Evolutionary conservation across 2,329 filamentous ascomycete species (phyloP), one percentile per base, ranked within the genome.

Genomic region (Dothidotthia symphoricarpi): DNA sequence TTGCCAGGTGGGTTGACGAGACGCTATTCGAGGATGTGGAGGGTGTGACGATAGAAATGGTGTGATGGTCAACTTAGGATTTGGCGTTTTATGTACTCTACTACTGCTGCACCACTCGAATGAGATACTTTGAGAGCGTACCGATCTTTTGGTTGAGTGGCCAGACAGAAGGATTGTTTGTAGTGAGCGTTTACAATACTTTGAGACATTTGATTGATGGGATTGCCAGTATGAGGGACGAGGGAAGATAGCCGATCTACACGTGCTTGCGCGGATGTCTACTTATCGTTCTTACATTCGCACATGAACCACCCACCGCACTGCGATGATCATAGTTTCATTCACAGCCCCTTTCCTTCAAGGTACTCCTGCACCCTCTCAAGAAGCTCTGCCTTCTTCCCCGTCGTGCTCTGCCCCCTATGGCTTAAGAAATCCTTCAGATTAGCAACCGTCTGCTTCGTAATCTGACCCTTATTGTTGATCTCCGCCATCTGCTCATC

Each of bases 401-500:
- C 65, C 0, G 26, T 40, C 1, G 40, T 41, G n/a, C 41, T 41
- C 34, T 56, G 47, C 0, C 53, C 51, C 31, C 62, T 57, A 1
- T 49, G 52, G 29, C 36, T 43, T 16, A 66, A 28, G 34, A 51
- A 69, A 1, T 50, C 52, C 36, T 65, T 69, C 33, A 70, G 33
- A 10, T 53, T 46, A 6, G 55, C 53, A 34, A 69, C 58, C 11
- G 54, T 66, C 30, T 62, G 59, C 51, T 75, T 75, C 28, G 46
- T 62, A 6, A 77, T 53, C 7, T 60, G 64, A 6, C 72, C 67
- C 40, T 68, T 69, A 24, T 71, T 63, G 41, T 68, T 75, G 3
- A 68, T 53, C 4, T 43, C 50, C 17, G 64, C 65, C 69, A 77
- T 74, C 19, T 70, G 64, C 28, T 64, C 60, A 39, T 75, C 72